Evolutionary conservation across 2,329 filamentous ascomycete genomes (phyloP).

Genomic region (Apiospora koreana): DNA sequence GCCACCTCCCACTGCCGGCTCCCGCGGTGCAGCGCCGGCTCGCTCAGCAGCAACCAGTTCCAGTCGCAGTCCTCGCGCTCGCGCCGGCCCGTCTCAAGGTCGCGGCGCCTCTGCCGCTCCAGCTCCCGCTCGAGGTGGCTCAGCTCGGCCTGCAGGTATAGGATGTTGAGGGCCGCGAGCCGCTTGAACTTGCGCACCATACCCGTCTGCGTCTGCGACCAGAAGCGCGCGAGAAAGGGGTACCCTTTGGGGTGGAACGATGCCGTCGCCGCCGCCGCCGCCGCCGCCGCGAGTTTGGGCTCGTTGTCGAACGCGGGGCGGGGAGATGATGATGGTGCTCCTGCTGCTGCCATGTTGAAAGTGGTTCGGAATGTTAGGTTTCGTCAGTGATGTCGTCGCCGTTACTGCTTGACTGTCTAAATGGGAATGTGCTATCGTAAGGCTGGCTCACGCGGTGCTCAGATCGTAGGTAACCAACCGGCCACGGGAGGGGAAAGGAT

Average conservation of each 20-base stretch:
- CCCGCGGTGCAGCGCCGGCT: conserved; percentile 3
- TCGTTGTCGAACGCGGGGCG: not conserved
- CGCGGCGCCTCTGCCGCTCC: not conserved
- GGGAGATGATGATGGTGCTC: not conserved
- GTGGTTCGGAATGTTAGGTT: no score
- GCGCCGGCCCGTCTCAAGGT: not conserved
- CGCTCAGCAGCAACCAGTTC: conserved; percentile 14
- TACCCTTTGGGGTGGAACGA: not conserved
- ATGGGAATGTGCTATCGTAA: not conserved
- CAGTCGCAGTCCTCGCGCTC: not conserved
- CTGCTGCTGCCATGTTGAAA: not conserved
- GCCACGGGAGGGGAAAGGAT: not conserved
- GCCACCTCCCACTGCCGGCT: conserved; percentile 13
- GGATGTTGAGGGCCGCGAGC: conserved; percentile 13
- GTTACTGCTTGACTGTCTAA: no score
- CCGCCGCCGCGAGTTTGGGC: not conserved
- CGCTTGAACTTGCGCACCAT: conserved; percentile 11
- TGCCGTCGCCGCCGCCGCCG: not conserved
- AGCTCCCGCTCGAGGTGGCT: conserved; percentile 12
- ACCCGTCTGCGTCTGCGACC: conserved; percentile 11
- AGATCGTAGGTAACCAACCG: not conserved
- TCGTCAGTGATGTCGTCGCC: not conserved
- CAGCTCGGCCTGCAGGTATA: conserved; percentile 15
- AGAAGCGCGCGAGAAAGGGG: conserved; percentile 12
- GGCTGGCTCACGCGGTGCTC: not conserved